These are phyloP conservation scores for Skeletonema marinoi DNA, from an alignment of 108 stramenopile species.

Conservation along the genomic window DNA sequence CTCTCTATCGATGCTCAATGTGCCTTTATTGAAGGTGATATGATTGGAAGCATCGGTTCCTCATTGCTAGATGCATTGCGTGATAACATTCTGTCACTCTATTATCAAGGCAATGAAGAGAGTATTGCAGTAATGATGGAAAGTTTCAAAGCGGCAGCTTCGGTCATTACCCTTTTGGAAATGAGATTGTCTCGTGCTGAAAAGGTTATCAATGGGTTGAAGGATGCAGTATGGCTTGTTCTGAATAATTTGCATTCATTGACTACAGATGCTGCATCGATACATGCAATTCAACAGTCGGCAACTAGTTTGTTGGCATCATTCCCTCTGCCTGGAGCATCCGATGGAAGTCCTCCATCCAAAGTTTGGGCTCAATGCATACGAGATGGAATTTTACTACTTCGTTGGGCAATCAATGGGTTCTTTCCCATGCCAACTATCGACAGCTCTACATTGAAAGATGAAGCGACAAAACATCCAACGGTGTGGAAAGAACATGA, in stretches of 20 bases:
- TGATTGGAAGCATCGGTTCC: slow-evolving; percentile 24
- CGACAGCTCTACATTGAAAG: background rate
- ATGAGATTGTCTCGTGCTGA: slow-evolving; percentile 24
- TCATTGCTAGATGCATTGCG: slow-evolving; percentile 20
- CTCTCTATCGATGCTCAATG: background rate
- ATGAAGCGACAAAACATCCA: background rate
- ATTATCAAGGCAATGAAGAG: background rate
- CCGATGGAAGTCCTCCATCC: slow-evolving; percentile 12
- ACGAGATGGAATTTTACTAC: slow-evolving; percentile 10
- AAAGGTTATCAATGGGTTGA: slow-evolving; percentile 1
- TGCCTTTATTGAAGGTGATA: slow-evolving; percentile 26
- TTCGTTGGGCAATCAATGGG: slow-evolving; percentile 32
- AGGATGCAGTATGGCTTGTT: slow-evolving; percentile 9
- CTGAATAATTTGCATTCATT: background rate
- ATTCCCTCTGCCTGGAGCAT: slow-evolving; percentile 22
- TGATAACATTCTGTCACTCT: slow-evolving; percentile 8
- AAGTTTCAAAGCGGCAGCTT: slow-evolving; percentile 11
- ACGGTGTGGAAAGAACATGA: slow-evolving; percentile 17
- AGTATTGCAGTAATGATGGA: background rate
- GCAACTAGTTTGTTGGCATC: slow-evolving; percentile 31
- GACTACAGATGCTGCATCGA: background rate
- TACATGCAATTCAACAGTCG: slow-evolving; percentile 10
- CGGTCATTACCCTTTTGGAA: slow-evolving; percentile 17
- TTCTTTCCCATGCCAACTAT: slow-evolving; percentile 33
- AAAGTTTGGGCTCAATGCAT: slow-evolving; percentile 25